A percentile compares a stretch with the other conserved stretches of the same genome.
phyloP scores from a whole-genome alignment of 257 asterid species.

The Solanum appendiculatum region DNA sequence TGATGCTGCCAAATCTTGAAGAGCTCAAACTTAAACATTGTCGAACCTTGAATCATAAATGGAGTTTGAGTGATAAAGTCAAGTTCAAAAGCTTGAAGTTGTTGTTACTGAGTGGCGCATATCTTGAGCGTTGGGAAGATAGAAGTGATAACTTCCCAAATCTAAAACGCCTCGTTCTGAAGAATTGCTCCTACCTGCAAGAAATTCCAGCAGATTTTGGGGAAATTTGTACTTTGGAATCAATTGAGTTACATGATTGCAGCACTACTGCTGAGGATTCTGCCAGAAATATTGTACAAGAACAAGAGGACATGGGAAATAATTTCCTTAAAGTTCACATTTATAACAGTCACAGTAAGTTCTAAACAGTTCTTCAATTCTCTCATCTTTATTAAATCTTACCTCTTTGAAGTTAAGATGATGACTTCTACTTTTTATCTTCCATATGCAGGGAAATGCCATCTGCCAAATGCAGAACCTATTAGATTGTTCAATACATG shows the following conservation, averaged over 20 bases:
- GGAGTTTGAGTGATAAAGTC: not conserved
- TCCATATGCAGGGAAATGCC: not conserved
- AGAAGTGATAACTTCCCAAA: not conserved
- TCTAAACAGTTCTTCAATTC: not conserved
- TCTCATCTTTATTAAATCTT: not conserved
- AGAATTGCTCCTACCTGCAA: too few species aligned
- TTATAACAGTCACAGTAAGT: not conserved
- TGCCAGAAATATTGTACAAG: too few species aligned
- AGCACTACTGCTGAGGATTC: too few species aligned
- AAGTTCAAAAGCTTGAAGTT: not conserved
- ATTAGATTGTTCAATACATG: too few species aligned
- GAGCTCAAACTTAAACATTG: not conserved
- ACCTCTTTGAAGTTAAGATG: not conserved
- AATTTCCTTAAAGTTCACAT: too few species aligned
- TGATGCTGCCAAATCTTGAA: not conserved
- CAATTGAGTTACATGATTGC: too few species aligned
- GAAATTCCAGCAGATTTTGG: too few species aligned
- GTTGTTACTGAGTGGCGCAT: not conserved
- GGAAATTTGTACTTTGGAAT: too few species aligned
- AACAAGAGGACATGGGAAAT: too few species aligned
- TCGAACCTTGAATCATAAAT: not conserved
- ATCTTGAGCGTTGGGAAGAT: not conserved
- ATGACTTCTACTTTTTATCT: not conserved
- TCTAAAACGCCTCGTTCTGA: not conserved
- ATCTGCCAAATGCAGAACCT: not conserved